phyloP scores from a whole-genome alignment of 495 filamentous ascomycete species.

The Physcia stellaris region DNA sequence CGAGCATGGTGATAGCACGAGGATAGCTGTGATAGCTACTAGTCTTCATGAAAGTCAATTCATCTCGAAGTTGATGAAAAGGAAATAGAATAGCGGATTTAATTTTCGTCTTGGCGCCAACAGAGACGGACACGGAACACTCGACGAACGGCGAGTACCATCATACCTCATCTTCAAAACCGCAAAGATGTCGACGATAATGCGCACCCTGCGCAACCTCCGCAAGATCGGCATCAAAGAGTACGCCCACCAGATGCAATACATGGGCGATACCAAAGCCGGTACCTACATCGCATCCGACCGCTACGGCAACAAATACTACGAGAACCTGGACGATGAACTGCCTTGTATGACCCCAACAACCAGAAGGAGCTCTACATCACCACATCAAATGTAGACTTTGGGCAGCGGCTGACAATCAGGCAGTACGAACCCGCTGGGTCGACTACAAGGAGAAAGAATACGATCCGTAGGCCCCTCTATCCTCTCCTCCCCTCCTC shows the following conservation, averaged over 20 bases:
- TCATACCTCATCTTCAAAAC: neutral
- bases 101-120: no score
- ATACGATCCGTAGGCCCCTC: slow-evolving; percentile 56
- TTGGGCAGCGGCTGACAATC: neutral
- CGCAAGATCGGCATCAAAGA: slow-evolving; percentile 82
- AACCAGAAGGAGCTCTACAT: neutral
- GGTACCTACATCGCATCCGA: slow-evolving; percentile 77
- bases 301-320: slow-evolving; percentile 93
- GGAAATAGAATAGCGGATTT: no score
- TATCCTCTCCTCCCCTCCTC: neutral
- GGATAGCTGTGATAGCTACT: no score
- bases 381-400: no score
- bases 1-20: no score
- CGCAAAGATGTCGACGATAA: slow-evolving; percentile 68
- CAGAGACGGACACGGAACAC: no score
- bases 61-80: no score
- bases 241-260: slow-evolving; percentile 73
- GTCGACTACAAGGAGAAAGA: slow-evolving; percentile 87
- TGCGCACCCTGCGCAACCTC: slow-evolving; percentile 74
- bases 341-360: slow-evolving; percentile 84
- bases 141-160: no score
- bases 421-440: slow-evolving; percentile 86
- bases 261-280: slow-evolving; percentile 86
- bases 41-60: no score
- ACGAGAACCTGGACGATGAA: slow-evolving; percentile 84